Conservation (phyloP, 768 basidiomycete genomes). For the Boletus fagicola region DNA sequence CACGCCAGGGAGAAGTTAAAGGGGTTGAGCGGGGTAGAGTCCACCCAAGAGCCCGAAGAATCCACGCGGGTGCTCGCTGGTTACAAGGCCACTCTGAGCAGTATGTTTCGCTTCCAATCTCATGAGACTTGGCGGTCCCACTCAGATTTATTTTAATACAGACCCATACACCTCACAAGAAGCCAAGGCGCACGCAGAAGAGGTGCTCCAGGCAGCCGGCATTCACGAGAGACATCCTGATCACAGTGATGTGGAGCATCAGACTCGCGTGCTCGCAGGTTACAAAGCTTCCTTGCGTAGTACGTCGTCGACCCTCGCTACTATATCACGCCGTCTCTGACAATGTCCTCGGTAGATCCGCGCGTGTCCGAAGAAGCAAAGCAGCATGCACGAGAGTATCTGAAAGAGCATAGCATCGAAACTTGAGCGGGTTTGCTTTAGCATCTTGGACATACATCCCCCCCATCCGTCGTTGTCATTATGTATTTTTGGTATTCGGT, state of each 20-base stretch:
- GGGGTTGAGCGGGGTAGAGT: conserved; percentile 34
- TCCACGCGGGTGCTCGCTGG: conserved; percentile 38
- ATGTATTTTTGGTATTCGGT: neutral
- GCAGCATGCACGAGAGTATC: conserved; percentile 43
- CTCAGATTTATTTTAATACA: neutral
- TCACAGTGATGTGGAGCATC: conserved; percentile 39
- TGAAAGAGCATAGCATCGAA: conserved; percentile 32
- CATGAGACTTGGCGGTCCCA: neutral
- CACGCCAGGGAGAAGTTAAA: conserved; percentile 48
- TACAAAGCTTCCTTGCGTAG: conserved; percentile 57
- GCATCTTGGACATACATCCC: neutral
- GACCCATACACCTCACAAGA: conserved; percentile 45
- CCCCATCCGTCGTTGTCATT: neutral
- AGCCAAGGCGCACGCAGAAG: conserved; percentile 54
- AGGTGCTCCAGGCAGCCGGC: conserved; percentile 48
- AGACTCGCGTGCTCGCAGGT: conserved; percentile 48
- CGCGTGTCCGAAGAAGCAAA: conserved; percentile 50
- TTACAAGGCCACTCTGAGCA: conserved; percentile 49
- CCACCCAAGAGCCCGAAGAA: conserved; percentile 6
- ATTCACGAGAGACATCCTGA: conserved; percentile 33
- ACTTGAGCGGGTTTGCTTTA: neutral
- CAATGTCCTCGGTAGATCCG: conserved; percentile 34
- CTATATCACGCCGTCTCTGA: neutral
- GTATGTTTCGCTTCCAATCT: conserved; percentile 20
- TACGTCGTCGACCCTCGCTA: conserved; percentile 21